phyloP scores from a whole-genome alignment of 2,329 filamentous ascomycete species.

The Phyllosticta citriasiana region DNA sequence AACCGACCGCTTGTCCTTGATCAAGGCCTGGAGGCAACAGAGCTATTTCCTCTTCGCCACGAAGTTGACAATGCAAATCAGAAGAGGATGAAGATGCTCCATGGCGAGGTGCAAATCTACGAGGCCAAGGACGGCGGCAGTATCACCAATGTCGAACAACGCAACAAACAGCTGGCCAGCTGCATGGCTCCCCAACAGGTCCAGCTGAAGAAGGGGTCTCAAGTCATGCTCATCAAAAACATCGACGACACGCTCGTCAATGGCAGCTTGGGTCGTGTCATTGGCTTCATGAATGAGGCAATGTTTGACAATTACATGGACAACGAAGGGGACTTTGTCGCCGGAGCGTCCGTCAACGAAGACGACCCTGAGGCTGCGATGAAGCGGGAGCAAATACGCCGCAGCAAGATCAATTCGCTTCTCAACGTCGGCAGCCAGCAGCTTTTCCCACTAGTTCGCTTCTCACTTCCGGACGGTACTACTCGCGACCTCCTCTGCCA shows the following conservation, averaged over 20 bases:
- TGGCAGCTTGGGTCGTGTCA: conserved; percentile 80
- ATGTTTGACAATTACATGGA: conserved; percentile 50
- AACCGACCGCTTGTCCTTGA: conserved; percentile 56
- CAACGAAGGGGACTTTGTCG: conserved; percentile 47
- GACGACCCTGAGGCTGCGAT: conserved; percentile 31
- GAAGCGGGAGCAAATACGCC: conserved; percentile 45
- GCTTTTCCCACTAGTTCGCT: conserved; percentile 76
- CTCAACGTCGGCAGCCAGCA: conserved; percentile 34
- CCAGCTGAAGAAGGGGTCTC: conserved; percentile 78
- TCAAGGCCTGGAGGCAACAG: conserved; percentile 72
- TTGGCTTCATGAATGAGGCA: conserved; percentile 64
- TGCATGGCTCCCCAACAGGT: conserved; percentile 86
- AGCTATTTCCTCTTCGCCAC: conserved; percentile 81
- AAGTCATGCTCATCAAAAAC: conserved; percentile 99
- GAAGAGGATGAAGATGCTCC: conserved; percentile 59
- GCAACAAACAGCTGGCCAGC: conserved; percentile 71
- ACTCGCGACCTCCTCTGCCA: conserved; percentile 69
- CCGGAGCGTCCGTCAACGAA: conserved; percentile 11
- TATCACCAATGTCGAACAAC: conserved; percentile 52
- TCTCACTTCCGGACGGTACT: conserved; percentile 68
- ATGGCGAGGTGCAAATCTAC: conserved; percentile 58
- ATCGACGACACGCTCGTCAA: conserved; percentile 91
- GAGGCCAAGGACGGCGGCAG: conserved; percentile 65
- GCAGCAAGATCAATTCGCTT: conserved; percentile 32
- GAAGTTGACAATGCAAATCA: conserved; percentile 87